Percentiles rank a stretch among this genome's conserved stretches.
These are phyloP conservation scores for Euptelea pleiosperma DNA, from an alignment of 164 flowering plant species.

Conservation along the genomic window DNA sequence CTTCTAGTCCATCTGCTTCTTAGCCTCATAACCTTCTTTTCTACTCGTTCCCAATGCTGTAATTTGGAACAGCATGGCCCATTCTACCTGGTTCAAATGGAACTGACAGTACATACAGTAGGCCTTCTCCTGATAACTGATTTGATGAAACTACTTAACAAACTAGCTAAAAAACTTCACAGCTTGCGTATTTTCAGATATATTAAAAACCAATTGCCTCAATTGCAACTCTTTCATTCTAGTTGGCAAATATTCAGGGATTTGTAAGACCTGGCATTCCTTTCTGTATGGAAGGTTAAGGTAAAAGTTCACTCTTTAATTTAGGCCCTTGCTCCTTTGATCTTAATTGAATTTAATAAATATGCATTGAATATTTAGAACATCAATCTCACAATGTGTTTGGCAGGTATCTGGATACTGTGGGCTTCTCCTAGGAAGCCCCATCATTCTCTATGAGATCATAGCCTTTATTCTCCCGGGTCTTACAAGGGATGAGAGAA, in stretches of 20 bases:
- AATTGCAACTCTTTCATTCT: neutral
- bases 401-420: slow-evolving; percentile 97
- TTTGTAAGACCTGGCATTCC: neutral
- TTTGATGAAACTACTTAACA: neutral
- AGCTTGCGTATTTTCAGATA: neutral
- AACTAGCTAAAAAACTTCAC: neutral
- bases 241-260: neutral
- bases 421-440: slow-evolving; percentile 93
- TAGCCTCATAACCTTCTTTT: no score
- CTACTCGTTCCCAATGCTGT: no score
- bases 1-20: no score
- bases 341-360: neutral
- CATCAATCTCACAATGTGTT: slow-evolving; percentile 1
- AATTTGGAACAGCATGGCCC: no score
- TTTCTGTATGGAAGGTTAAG: no score
- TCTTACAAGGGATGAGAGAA: slow-evolving; percentile 75
- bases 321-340: no score
- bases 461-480: slow-evolving; percentile 97
- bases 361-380: no score
- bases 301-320: neutral
- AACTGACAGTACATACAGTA: neutral
- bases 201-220: no score
- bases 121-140: neutral
- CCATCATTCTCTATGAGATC: slow-evolving; percentile 89
- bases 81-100: no score